Conservation (phyloP, 2,329 filamentous ascomycete genomes). For the Thermochaetoides dissita region DNA sequence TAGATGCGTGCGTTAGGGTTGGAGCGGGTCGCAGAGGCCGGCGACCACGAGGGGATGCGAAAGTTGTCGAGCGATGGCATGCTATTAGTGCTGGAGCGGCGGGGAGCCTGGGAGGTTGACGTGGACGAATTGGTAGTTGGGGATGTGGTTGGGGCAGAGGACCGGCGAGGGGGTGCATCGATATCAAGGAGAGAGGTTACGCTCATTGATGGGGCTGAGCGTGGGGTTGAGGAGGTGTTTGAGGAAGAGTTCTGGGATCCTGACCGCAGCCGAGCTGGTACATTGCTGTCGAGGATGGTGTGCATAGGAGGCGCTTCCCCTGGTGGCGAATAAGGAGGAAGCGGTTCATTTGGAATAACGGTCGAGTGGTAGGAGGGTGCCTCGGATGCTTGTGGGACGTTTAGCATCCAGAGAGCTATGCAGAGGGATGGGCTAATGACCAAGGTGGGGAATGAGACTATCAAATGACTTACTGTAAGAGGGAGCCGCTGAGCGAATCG, state of each 20-base stretch:
- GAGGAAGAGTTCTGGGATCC: not conserved
- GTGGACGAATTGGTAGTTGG: constrained; percentile 29
- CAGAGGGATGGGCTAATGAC: not conserved
- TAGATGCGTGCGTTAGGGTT: constrained; percentile 47
- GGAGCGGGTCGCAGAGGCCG: constrained; percentile 33
- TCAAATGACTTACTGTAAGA: constrained; percentile 42
- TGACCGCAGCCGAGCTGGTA: not conserved
- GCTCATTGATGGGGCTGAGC: not conserved
- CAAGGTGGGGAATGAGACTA: not conserved
- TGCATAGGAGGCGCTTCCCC: constrained; percentile 5
- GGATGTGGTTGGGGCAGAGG: constrained; percentile 9
- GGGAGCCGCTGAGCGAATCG: constrained; percentile 52
- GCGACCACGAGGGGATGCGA: constrained; percentile 46
- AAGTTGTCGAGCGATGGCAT: constrained; percentile 36
- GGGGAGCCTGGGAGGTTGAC: constrained; percentile 29
- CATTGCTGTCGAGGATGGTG: not conserved
- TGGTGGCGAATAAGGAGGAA: constrained; percentile 38
- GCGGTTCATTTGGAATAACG: constrained; percentile 30
- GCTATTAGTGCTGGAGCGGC: constrained; percentile 16
- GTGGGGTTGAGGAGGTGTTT: constrained; percentile 1
- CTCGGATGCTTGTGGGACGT: constrained; percentile 37
- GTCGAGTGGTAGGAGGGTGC: constrained; percentile 50
- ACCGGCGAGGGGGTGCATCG: constrained; percentile 3
- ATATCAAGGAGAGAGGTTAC: constrained; percentile 9
- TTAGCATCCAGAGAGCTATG: not conserved